Evolutionary conservation across 2,329 filamentous ascomycete genomes (phyloP).

Genomic region (Alternaria tenuissima): DNA sequence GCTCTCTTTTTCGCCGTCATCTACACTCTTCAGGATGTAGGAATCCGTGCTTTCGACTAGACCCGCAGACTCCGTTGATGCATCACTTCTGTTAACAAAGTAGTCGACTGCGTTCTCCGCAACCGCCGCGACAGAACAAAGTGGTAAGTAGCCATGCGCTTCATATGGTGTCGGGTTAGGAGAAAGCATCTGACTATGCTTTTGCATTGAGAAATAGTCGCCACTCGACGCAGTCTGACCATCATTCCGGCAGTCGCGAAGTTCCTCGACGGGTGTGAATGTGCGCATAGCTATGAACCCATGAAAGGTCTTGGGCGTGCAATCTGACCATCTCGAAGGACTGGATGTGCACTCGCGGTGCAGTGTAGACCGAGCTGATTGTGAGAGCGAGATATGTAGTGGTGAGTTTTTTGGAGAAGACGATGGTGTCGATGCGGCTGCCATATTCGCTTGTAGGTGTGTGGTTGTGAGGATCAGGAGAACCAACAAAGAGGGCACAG

Average conservation of each 20-base stretch:
- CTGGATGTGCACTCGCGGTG: not conserved
- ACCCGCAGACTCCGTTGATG: not conserved
- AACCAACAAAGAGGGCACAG: rapidly evolving
- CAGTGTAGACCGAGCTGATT: not conserved
- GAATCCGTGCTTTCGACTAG: rapidly evolving
- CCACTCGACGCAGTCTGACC: too few relatives aligned
- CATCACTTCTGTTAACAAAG: not conserved
- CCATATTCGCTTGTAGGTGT: rapidly evolving
- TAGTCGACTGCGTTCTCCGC: not conserved
- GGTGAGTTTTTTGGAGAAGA: not conserved
- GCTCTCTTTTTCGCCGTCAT: too few relatives aligned
- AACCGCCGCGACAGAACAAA: not conserved
- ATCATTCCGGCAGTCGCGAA: too few relatives aligned
- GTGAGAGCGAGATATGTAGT: not conserved
- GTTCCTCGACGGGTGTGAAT: not conserved
- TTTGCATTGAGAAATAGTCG: not conserved
- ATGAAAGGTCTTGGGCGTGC: not conserved
- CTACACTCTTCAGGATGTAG: rapidly evolving
- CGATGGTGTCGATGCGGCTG: not conserved
- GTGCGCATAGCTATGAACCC: not conserved
- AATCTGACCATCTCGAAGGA: not conserved
- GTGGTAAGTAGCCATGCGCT: not conserved
- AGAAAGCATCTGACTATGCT: not conserved
- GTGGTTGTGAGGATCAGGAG: not conserved
- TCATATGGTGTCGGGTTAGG: not conserved